Percentiles rank a stretch among this genome's conserved stretches.
These are phyloP conservation scores for Acer negundo DNA, from an alignment of 345 rosid species.

Conservation along the genomic window DNA sequence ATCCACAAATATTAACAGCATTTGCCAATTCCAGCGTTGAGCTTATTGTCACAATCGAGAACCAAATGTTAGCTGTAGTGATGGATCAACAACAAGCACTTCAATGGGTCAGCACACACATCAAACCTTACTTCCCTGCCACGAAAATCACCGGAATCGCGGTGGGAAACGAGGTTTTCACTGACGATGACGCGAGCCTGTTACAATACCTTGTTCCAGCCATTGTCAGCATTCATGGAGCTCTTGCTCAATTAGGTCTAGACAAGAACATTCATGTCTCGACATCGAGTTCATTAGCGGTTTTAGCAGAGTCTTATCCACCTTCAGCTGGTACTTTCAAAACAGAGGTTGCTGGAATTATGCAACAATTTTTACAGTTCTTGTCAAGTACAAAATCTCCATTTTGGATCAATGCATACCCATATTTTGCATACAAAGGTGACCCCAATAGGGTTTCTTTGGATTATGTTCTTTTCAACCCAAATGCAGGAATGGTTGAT, in stretches of 20 bases:
- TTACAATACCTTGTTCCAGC: conserved; percentile 71
- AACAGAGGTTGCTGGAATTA: conserved; percentile 45
- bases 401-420: conserved; percentile 96
- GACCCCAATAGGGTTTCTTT: conserved; percentile 56
- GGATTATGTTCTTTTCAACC: conserved; percentile 83
- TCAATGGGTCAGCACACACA: conserved; percentile 69
- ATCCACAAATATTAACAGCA: conserved; percentile 70
- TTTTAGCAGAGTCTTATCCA: conserved; percentile 76
- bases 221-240: conserved; percentile 67
- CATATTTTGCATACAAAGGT: conserved; percentile 92
- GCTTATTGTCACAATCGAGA: conserved; percentile 78
- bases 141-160: conserved; percentile 70
- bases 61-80: conserved; percentile 58
- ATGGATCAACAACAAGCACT: conserved; percentile 76
- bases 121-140: conserved; percentile 70
- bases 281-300: conserved; percentile 70
- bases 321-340: conserved; percentile 89
- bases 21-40: conserved; percentile 75
- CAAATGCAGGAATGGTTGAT: conserved; percentile 84
- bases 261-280: conserved; percentile 72
- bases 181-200: conserved; percentile 52
- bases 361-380: conserved; percentile 66
- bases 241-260: conserved; percentile 71
- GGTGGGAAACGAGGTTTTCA: conserved; percentile 76
- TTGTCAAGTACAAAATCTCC: conserved; percentile 56